Percentiles rank a stretch among this genome's conserved stretches.
phyloP scores from a whole-genome alignment of 371 early-diverging fungal species.

The Coemansia sp. region DNA sequence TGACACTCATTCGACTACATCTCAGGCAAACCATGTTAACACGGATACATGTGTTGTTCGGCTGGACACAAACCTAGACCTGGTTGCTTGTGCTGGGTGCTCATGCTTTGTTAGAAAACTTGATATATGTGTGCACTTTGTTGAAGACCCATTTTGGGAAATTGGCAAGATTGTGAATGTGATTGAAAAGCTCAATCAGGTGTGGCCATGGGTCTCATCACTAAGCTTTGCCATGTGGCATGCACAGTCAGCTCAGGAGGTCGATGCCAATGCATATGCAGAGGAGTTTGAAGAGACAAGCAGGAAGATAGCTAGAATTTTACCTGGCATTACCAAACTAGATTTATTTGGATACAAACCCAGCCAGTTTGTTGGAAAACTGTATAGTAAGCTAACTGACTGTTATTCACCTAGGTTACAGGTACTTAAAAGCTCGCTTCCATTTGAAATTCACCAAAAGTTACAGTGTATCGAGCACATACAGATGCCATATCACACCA shows the following conservation, averaged over 20 bases:
- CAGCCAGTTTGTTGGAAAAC: not conserved
- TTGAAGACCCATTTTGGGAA: not conserved
- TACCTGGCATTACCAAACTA: not conserved
- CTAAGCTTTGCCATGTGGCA: not conserved
- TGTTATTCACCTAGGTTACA: not conserved
- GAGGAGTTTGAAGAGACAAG: not conserved
- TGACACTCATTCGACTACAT: too few species aligned
- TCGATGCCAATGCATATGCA: not conserved
- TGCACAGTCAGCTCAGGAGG: not conserved
- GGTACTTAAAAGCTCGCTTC: not conserved
- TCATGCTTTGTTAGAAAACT: not conserved
- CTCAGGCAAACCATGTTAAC: too few species aligned
- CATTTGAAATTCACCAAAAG: not conserved
- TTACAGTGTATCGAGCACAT: not conserved
- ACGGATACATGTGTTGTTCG: not conserved
- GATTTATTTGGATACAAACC: not conserved
- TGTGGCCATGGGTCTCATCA: not conserved
- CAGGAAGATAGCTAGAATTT: not conserved
- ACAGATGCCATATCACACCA: not conserved
- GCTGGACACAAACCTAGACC: not conserved
- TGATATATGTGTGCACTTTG: not conserved
- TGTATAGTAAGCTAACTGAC: not conserved
- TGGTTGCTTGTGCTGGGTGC: not conserved
- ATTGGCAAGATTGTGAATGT: not conserved
- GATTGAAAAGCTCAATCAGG: not conserved